phyloP scores from a whole-genome alignment of 106 monocot genomes.

The Hemerocallis citrina region DNA sequence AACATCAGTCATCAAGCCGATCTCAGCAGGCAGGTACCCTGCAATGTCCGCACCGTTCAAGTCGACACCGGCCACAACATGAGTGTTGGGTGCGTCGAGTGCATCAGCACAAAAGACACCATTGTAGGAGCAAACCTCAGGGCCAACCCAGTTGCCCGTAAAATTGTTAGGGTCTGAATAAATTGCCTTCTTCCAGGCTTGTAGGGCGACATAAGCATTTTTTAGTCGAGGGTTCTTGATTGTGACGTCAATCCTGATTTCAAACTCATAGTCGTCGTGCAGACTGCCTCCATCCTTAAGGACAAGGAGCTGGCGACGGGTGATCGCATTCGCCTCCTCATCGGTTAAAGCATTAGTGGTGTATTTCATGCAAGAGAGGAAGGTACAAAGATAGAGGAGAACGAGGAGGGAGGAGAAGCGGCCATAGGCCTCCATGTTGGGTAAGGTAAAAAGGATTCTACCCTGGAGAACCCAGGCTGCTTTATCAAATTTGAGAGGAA shows the following conservation, averaged over 20 bases:
- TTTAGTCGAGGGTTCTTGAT: conserved; percentile 28
- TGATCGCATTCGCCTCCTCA: conserved; percentile 22
- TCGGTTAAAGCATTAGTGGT: conserved; percentile 3
- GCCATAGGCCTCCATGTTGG: conserved; percentile 8
- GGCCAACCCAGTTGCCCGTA: conserved; percentile 47
- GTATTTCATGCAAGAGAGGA: too few relatives aligned
- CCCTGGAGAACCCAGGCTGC: conserved; percentile 18
- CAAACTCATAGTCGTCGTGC: conserved; percentile 44
- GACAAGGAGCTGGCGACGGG: conserved; percentile 22
- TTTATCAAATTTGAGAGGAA: too few relatives aligned
- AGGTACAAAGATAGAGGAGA: not conserved
- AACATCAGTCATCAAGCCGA: conserved; percentile 37
- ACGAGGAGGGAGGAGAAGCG: conserved; percentile 11
- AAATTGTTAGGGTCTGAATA: conserved; percentile 45
- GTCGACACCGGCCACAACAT: conserved; percentile 36
- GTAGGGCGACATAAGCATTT: conserved; percentile 42
- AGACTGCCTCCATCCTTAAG: conserved; percentile 15
- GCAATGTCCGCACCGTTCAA: conserved; percentile 51
- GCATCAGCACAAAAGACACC: conserved; percentile 40
- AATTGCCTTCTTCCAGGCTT: conserved; percentile 44
- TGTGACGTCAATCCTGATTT: conserved; percentile 11
- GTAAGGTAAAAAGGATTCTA: not conserved
- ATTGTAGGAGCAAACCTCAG: conserved; percentile 36
- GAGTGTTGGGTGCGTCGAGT: conserved; percentile 10
- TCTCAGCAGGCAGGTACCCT: conserved; percentile 39